Percentiles rank a stretch among this genome's conserved stretches.
Evolutionary conservation across 345 rosid species (phyloP).

Genomic region (Cardiospermum halicacabum): DNA sequence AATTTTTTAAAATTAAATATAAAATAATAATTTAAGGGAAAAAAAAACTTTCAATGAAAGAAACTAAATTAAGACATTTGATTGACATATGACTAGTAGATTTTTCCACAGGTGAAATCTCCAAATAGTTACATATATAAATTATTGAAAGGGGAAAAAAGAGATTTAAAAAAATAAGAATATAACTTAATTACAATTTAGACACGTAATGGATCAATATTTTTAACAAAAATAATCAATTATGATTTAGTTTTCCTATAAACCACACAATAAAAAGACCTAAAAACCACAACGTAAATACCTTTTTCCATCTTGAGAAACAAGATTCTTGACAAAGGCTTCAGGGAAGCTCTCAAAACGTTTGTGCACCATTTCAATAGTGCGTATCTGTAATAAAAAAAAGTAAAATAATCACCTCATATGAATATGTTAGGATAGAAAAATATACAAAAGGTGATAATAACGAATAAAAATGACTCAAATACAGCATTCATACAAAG

Average conservation of each 20-base stretch:
- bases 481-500: not conserved
- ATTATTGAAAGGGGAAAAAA: not conserved
- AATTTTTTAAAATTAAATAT: not conserved
- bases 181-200: not conserved
- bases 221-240: not conserved
- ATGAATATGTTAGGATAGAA: constrained; percentile 9
- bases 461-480: constrained; percentile 5
- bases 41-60: too few relatives aligned
- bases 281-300: not conserved
- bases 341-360: constrained; percentile 98
- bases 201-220: not conserved
- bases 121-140: not conserved
- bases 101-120: not conserved
- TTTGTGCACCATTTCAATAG: constrained; percentile 93
- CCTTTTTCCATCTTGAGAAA: constrained; percentile 62
- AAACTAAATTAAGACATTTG: not conserved
- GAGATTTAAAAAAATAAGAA: not conserved
- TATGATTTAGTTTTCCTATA: not conserved
- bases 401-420: constrained; percentile 13
- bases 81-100: not conserved
- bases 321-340: constrained; percentile 85
- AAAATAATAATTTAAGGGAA: not conserved
- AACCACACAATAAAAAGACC: not conserved
- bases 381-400: constrained; percentile 59
- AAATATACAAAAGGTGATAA: constrained; percentile 10